These are phyloP conservation scores for Lepidium africanum DNA, from an alignment of 345 rosid genomes.

Conservation along the genomic window DNA sequence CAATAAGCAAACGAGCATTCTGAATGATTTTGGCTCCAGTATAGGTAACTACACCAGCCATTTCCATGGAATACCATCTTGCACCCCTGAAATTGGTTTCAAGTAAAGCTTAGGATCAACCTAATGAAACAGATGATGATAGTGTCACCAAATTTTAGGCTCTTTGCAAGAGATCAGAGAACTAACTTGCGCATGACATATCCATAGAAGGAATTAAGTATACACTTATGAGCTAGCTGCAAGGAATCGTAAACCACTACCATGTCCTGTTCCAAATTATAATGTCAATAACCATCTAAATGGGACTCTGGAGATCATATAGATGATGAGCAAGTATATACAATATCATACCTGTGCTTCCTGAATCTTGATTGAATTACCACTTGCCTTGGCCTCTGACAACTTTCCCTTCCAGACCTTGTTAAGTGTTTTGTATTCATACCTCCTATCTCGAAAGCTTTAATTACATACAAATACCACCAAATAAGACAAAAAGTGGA, in stretches of 20 bases:
- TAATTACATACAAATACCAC: constrained; percentile 17
- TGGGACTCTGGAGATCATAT: neutral
- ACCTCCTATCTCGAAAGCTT: constrained; percentile 98
- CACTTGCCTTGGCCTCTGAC: constrained; percentile 91
- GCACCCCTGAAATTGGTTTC: constrained; percentile 66
- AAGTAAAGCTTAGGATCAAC: constrained; percentile 16
- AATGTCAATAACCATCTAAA: constrained; percentile 14
- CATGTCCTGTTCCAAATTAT: constrained; percentile 65
- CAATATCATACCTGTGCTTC: constrained; percentile 71
- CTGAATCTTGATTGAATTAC: constrained; percentile 90
- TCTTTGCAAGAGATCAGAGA: neutral
- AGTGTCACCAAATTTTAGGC: constrained; percentile 13
- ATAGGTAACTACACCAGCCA: constrained; percentile 99
- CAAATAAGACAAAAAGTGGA: neutral
- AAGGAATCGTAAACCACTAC: constrained; percentile 95
- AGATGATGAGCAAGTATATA: constrained; percentile 11
- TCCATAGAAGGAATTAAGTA: constrained; percentile 96
- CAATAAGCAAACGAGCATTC: constrained; percentile 88
- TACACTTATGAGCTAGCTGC: constrained; percentile 97
- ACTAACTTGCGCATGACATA: constrained; percentile 99
- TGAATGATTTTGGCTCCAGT: constrained; percentile 99
- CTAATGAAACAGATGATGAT: neutral
- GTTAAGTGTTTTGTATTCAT: constrained; percentile 94
- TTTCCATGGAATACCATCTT: constrained; percentile 99
- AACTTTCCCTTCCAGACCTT: constrained; percentile 97